Base-by-base conservation (phyloP, 805 yeast genomes). In the Metschnikowia henanensis region DNA sequence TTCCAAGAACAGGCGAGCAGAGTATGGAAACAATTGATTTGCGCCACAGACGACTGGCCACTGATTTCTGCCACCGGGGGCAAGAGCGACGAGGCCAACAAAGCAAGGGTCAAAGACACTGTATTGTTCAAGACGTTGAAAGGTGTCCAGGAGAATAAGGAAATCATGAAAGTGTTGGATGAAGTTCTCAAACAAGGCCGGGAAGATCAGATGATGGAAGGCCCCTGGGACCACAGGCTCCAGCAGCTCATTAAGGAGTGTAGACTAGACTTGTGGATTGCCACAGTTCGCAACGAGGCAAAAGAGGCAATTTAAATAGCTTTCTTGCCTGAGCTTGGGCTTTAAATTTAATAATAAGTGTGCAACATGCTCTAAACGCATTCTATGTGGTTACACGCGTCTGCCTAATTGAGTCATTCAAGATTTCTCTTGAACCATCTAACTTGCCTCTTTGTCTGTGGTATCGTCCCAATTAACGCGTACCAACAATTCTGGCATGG, bases 401-500 rank as follows among this genome's bases (percentile, higher is more conserved):
- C n/a, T n/a, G n/a, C n/a, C n/a, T n/a, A n/a, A n/a, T n/a, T n/a
- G n/a, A n/a, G n/a, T n/a, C n/a, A n/a, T n/a, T n/a, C n/a, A n/a
- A n/a, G n/a, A n/a, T n/a, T n/a, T n/a, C n/a, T n/a, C n/a, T 15
- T 16, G 13, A 5, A 12, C 15, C 28, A 15, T 5, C 17, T 21
- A 17, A 17, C 4, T 25, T 4, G 6, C 22, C 30, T 25, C 22
- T 5, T 8, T 36, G 25, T 6, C 12, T 6, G 16, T 13, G 21
- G 13, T 21, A 15, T 15, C 20, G 21, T n/a, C 73, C 72, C 13
- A 81, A 58, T 36, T 70, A 25, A 84, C 71, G 37, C 91, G 67
- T 3, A 84, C 84, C 50, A 84, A 62, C 0, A 85, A 70, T 54
- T 83, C 91, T 1, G 91, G 88, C 35, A 80, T 61, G 2, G 87